phyloP scores from a whole-genome alignment of 202 grass and related monocot genomes.

The Saccharum hybrid region DNA sequence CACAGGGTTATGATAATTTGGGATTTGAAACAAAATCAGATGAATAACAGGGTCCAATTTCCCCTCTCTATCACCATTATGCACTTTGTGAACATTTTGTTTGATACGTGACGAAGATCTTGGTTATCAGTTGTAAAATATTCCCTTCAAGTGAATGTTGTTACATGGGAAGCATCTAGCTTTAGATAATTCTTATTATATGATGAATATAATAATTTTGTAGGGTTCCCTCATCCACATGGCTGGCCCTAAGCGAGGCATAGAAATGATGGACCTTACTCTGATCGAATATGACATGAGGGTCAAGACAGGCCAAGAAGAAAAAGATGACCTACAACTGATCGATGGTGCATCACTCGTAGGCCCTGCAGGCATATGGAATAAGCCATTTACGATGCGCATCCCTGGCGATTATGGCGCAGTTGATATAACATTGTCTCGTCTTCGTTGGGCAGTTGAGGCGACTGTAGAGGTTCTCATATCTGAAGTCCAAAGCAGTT shows the following conservation, averaged over 20 bases:
- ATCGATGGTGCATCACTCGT: background rate
- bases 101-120: conserved; percentile 7
- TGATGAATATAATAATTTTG: no score
- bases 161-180: no score
- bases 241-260: conserved; percentile 33
- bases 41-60: no score
- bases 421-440: background rate
- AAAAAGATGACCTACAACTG: no score
- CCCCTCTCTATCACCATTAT: background rate
- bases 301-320: background rate
- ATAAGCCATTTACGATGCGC: background rate
- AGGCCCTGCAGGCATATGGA: background rate
- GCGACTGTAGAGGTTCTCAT: background rate
- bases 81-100: conserved; percentile 12
- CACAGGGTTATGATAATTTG: background rate
- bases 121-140: background rate
- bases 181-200: no score
- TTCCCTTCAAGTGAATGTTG: no score
- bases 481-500: conserved; percentile 7
- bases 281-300: conserved; percentile 33
- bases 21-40: conserved; percentile 25
- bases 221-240: conserved; percentile 39
- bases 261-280: background rate
- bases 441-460: background rate
- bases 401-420: background rate